A percentile compares a stretch with the other conserved stretches of the same genome.
These are phyloP conservation scores for Saccharata proteae DNA, from an alignment of 2,329 filamentous ascomycete genomes.

Conservation along the genomic window DNA sequence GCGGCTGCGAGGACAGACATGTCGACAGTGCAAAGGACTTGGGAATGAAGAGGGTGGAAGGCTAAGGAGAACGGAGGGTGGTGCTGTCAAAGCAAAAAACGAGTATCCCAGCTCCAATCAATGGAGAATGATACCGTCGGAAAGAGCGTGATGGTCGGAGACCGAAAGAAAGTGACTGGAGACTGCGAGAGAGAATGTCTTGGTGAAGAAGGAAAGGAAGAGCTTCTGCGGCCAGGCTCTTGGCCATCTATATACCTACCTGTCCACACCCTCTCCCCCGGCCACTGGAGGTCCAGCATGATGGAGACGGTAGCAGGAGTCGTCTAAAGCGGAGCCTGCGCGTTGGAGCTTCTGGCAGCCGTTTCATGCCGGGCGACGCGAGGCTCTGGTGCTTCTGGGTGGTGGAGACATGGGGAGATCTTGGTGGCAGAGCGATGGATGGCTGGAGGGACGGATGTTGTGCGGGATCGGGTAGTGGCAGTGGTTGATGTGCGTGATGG, in stretches of 20 bases:
- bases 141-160: slow-evolving; percentile 9
- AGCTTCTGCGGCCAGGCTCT: not conserved
- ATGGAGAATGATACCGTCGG: slow-evolving; percentile 7
- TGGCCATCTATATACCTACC: not conserved
- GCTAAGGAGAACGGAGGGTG: slow-evolving; percentile 11
- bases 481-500: slow-evolving; percentile 3
- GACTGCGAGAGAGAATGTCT: slow-evolving; percentile 7
- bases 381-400: slow-evolving; percentile 4
- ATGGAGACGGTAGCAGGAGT: no score
- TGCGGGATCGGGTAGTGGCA: slow-evolving; percentile 1
- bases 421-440: slow-evolving; percentile 1
- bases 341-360: no score
- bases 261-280: no score
- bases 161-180: slow-evolving; percentile 7
- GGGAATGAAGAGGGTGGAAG: slow-evolving; percentile 7
- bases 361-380: no score
- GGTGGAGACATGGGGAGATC: slow-evolving; percentile 3
- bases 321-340: no score
- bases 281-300: no score
- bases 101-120: slow-evolving; percentile 9
- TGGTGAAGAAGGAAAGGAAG: slow-evolving; percentile 6
- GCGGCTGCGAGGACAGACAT: slow-evolving; percentile 21
- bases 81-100: slow-evolving; percentile 9
- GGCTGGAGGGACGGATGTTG: not conserved
- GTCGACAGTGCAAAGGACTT: slow-evolving; percentile 11